Conservation (phyloP, 768 basidiomycete species). For the Tulasnella sp. region DNA sequence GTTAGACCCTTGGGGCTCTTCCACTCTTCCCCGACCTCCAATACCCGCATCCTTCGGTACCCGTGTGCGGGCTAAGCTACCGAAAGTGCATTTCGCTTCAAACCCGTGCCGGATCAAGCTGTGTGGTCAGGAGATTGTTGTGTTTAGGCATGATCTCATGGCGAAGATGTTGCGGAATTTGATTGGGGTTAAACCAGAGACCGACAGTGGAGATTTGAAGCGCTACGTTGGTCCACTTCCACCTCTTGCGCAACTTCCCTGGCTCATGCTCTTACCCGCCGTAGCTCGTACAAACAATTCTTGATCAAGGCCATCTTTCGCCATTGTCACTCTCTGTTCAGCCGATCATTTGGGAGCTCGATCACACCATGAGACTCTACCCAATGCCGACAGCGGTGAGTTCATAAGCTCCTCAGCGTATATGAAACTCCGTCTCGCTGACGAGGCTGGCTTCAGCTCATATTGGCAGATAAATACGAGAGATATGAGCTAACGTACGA, state of each 20-base stretch:
- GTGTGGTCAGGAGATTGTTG: slow-evolving; percentile 92
- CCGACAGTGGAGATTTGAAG: slow-evolving; percentile 78
- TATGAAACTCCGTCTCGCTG: slow-evolving; percentile 25
- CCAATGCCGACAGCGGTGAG: slow-evolving; percentile 90
- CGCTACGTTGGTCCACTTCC: slow-evolving; percentile 67
- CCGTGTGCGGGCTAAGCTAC: slow-evolving; percentile 70
- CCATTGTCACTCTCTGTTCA: slow-evolving; percentile 84
- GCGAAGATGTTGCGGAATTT: slow-evolving; percentile 90
- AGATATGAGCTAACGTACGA: slow-evolving; percentile 96
- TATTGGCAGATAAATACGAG: slow-evolving; percentile 96
- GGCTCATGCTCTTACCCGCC: background rate
- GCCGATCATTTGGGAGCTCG: slow-evolving; percentile 85
- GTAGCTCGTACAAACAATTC: slow-evolving; percentile 92
- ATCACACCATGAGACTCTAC: slow-evolving; percentile 89
- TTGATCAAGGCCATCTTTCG: slow-evolving; percentile 94
- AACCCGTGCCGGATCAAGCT: slow-evolving; percentile 96
- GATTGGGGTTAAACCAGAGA: slow-evolving; percentile 82
- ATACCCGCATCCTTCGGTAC: slow-evolving; percentile 75
- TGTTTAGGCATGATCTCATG: slow-evolving; percentile 94
- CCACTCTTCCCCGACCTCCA: slow-evolving; percentile 77
- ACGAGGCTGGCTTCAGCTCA: slow-evolving; percentile 55
- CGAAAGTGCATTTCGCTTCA: slow-evolving; percentile 78
- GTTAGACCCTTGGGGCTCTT: slow-evolving; percentile 75
- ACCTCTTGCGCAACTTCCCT: slow-evolving; percentile 7
- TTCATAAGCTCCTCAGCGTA: slow-evolving; percentile 22